Evolutionary conservation across 2,329 filamentous ascomycete genomes (phyloP).

Genomic region (Botrytis medusae): DNA sequence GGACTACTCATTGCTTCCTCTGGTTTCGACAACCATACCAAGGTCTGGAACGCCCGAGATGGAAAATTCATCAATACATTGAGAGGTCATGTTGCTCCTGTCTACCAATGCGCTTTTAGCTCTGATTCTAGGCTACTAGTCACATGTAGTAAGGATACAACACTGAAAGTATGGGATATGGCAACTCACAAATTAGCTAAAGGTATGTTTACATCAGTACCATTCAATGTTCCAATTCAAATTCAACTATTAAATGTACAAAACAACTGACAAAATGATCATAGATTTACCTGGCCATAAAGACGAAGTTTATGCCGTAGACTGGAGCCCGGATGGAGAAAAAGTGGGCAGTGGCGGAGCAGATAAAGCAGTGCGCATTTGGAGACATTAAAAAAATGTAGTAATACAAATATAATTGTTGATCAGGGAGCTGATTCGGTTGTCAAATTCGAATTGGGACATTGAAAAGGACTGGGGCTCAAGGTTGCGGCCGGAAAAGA

Average conservation of each 20-base stretch:
- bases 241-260: background rate
- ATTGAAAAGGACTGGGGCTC: background rate
- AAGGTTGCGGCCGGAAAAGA: background rate
- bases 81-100: slow-evolving; percentile 83
- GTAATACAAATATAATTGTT: background rate
- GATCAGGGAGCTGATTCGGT: background rate
- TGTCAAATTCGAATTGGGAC: background rate
- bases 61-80: slow-evolving; percentile 83
- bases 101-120: slow-evolving; percentile 91
- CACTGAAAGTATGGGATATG: slow-evolving; percentile 93
- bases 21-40: slow-evolving; percentile 92
- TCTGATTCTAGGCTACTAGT: slow-evolving; percentile 88
- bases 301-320: slow-evolving; percentile 90
- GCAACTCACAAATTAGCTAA: slow-evolving; percentile 74
- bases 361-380: slow-evolving; percentile 74
- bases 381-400: slow-evolving; percentile 54
- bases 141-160: slow-evolving; percentile 83
- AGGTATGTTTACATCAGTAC: slow-evolving; percentile 31
- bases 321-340: slow-evolving; percentile 91
- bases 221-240: slow-evolving; percentile 3
- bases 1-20: slow-evolving; percentile 83
- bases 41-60: slow-evolving; percentile 79
- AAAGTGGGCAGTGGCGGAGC: slow-evolving; percentile 89
- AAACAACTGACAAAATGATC: slow-evolving; percentile 23
- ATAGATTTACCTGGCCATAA: slow-evolving; percentile 85